Evolutionary conservation across 345 rosid genomes (phyloP).

Genomic region (Rhizophora apiculata): DNA sequence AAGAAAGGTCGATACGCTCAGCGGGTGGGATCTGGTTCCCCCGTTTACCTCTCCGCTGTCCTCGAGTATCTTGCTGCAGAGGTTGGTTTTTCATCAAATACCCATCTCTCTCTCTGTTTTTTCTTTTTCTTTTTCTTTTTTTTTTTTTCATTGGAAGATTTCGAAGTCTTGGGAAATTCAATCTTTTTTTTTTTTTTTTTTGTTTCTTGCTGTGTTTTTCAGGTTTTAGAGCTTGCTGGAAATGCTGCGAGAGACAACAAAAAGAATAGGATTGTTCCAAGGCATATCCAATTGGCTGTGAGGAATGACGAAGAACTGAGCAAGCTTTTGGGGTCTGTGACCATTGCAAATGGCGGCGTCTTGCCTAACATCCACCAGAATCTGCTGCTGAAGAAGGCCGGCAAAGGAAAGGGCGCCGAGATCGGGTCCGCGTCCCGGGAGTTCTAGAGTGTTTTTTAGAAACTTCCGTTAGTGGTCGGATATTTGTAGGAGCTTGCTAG

Average conservation of each 20-base stretch:
- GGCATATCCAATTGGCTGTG: conserved; percentile 23
- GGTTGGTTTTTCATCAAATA: not conserved
- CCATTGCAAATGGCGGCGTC: conserved; percentile 24
- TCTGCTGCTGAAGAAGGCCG: conserved; percentile 20
- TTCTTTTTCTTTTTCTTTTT: too few relatives aligned
- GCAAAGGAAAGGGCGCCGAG: conserved; percentile 11
- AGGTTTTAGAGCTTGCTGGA: conserved; percentile 28
- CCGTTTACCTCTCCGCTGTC: conserved; percentile 24
- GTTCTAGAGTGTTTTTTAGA: not conserved
- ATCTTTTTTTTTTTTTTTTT: not conserved
- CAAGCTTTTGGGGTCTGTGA: conserved; percentile 21
- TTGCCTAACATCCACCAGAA: conserved; percentile 20
- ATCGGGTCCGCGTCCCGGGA: conserved; percentile 17
- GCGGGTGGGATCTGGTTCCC: conserved; percentile 24
- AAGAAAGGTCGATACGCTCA: conserved; percentile 18
- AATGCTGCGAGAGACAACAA: conserved; percentile 27
- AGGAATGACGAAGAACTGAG: conserved; percentile 25
- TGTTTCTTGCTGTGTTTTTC: not conserved
- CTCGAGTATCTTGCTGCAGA: conserved; percentile 28
- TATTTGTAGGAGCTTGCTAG: too few relatives aligned
- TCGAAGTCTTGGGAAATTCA: not conserved
- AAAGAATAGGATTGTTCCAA: conserved; percentile 23
- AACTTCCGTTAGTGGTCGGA: not conserved
- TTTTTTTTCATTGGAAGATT: not conserved
- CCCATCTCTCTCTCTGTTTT: not conserved